A percentile compares a stretch with the other conserved stretches of the same genome.
Evolutionary conservation across 768 basidiomycete species (phyloP).

Genomic region (Amanita inopinata): DNA sequence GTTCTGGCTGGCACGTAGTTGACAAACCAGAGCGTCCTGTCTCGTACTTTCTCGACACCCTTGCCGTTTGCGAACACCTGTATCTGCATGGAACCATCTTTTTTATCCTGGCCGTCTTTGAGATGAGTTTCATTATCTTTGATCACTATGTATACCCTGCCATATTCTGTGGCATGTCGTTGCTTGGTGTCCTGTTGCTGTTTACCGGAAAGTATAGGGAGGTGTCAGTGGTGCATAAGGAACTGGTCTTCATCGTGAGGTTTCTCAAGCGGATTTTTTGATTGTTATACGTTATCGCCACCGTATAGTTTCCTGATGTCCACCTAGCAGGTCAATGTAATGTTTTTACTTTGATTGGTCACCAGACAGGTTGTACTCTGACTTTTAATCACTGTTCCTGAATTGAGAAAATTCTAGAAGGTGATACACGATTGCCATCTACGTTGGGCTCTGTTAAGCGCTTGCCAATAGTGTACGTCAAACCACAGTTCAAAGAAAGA

Average conservation of each 20-base stretch:
- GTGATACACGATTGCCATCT: too few relatives aligned
- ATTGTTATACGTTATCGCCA: too few relatives aligned
- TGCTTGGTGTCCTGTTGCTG: not conserved
- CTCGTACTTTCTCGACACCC: not conserved
- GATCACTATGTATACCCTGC: not conserved
- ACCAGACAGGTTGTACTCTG: too few relatives aligned
- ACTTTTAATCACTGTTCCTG: too few relatives aligned
- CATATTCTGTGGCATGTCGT: not conserved
- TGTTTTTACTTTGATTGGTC: too few relatives aligned
- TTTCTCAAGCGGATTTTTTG: too few relatives aligned
- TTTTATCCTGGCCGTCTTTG: conserved; percentile 2
- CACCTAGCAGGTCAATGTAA: too few relatives aligned
- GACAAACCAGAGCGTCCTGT: not conserved
- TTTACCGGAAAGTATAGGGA: conserved; percentile 1
- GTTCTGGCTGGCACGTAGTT: not conserved
- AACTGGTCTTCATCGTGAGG: not conserved
- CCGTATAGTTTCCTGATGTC: too few relatives aligned
- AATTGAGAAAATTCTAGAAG: too few relatives aligned
- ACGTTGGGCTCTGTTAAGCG: too few relatives aligned
- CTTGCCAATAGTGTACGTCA: too few relatives aligned
- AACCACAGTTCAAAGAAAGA: too few relatives aligned
- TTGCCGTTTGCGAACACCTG: conserved; percentile 1
- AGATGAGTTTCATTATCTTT: conserved; percentile 1
- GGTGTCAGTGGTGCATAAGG: conserved; percentile 2
- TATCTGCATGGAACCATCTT: not conserved